Base-by-base conservation (phyloP, 106 monocot species). In the Posidonia australis region DNA sequence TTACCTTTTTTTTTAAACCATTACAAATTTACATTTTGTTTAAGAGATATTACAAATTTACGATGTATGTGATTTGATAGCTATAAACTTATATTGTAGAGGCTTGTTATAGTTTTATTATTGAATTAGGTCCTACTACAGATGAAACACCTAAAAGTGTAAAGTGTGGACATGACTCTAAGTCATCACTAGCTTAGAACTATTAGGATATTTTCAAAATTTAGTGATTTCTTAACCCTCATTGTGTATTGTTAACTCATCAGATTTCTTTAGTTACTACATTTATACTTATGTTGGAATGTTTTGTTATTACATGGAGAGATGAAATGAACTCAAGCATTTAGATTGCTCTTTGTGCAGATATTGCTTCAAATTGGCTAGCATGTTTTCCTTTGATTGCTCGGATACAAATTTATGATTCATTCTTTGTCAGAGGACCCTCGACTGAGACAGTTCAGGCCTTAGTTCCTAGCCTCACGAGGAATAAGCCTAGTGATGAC, bases 331-430 rank as follows among this genome's bases (percentile, higher is more conserved):
- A 0, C n/a, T 31, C 18, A 30, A 59, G 18, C 12, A 57, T 30
- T n/a, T 10, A 12, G 43, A 27, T 51, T 49, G 22, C 14, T 53
- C 46, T 44, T 68, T 66, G 64, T 29, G 78, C 63, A 96, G 94
- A 84, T 84, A 72, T 90, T 62, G 78, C 80, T 58, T 72, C 76
- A 56, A 76, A 76, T 21, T 96, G 94, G 94, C 67, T 96, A 5
- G 51, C 69, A 22, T 60, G 56, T 46, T 82, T 96, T 79, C 67
- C 82, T 51, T 26, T 45, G 32, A 68, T 74, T 26, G 80, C 78
- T 20, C 78, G 74, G 63, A 74, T 58, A 45, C 78, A 80, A 66
- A 68, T 96, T 32, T 96, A 87, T 77, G 90, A 96, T 84, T 78
- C 82, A 21, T 96, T 90, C 77, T 96, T 96, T 67, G 12, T 77